phyloP scores from a whole-genome alignment of 176 grass and related monocot genomes.

The Tuctoria greenei region DNA sequence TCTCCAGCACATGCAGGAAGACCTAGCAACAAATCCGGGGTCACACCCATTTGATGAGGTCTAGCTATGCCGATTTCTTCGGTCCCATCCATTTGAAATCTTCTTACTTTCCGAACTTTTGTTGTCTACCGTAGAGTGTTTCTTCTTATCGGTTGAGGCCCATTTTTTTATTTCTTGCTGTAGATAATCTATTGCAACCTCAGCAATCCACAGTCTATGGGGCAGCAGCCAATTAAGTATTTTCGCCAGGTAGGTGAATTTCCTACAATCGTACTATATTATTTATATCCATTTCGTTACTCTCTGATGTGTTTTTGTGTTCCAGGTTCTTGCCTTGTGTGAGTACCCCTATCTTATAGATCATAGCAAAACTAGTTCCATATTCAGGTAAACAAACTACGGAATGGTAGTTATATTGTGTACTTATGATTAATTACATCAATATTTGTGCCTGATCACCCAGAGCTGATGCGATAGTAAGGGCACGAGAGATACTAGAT shows the following conservation, averaged over 20 bases:
- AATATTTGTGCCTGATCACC: background rate
- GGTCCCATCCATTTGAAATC: conserved; percentile 14
- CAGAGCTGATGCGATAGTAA: conserved; percentile 59
- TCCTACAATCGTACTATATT: background rate
- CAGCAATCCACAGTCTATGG: conserved; percentile 69
- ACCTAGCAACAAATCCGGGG: conserved; percentile 39
- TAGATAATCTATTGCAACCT: conserved; percentile 73
- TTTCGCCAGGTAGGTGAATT: conserved; percentile 55
- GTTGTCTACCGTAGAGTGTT: background rate
- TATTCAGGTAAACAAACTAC: conserved; percentile 54
- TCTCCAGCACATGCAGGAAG: no score
- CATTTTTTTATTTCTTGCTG: background rate
- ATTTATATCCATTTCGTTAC: background rate
- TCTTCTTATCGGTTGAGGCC: background rate
- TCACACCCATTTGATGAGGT: conserved; percentile 58
- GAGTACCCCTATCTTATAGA: conserved; percentile 66
- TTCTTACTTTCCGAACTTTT: background rate
- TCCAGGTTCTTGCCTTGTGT: conserved; percentile 75
- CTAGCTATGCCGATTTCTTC: no score
- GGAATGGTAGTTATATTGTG: background rate
- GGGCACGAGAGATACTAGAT: conserved; percentile 56
- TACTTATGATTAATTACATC: background rate
- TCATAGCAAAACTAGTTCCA: conserved; percentile 37
- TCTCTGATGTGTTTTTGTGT: conserved; percentile 15
- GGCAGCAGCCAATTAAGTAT: conserved; percentile 63